Conservation (phyloP, 1,284 basidiomycete genomes). For the Leccinum variabile region DNA sequence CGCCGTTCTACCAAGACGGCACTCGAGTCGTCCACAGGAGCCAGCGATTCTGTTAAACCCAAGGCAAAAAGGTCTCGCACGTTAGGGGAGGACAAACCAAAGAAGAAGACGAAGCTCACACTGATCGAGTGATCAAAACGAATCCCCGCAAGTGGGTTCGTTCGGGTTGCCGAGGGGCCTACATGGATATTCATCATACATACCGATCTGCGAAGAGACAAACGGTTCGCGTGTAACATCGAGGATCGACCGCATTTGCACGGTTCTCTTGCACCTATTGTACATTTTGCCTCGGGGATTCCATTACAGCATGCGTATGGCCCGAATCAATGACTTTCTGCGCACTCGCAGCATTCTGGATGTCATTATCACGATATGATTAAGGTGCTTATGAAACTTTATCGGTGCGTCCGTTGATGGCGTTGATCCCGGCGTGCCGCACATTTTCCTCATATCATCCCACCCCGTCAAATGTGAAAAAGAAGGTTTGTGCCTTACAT, state of each 20-base stretch:
- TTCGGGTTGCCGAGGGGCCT: conserved; percentile 24
- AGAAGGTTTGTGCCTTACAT: conserved; percentile 26
- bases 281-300: conserved; percentile 17
- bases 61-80: conserved; percentile 23
- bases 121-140: conserved; percentile 28
- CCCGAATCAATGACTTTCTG: conserved; percentile 11
- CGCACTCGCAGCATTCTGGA: conserved; percentile 17
- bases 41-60: conserved; percentile 10
- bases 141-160: conserved; percentile 19
- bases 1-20: conserved; percentile 9
- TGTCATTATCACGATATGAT: conserved; percentile 28
- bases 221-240: conserved; percentile 17
- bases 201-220: conserved; percentile 22
- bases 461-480: conserved; percentile 25
- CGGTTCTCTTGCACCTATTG: conserved; percentile 9
- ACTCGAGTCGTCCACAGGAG: conserved; percentile 9
- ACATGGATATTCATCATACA: conserved; percentile 12
- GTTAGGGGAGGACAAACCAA: conserved; percentile 20
- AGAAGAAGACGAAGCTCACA: conserved; percentile 30
- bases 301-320: conserved; percentile 30
- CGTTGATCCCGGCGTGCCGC: conserved; percentile 30
- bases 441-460: conserved; percentile 12
- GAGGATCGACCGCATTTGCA: conserved; percentile 24
- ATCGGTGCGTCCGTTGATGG: conserved; percentile 29
- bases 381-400: conserved; percentile 33